phyloP scores from a whole-genome alignment of 345 rosid species.

The Litchi chinensis region DNA sequence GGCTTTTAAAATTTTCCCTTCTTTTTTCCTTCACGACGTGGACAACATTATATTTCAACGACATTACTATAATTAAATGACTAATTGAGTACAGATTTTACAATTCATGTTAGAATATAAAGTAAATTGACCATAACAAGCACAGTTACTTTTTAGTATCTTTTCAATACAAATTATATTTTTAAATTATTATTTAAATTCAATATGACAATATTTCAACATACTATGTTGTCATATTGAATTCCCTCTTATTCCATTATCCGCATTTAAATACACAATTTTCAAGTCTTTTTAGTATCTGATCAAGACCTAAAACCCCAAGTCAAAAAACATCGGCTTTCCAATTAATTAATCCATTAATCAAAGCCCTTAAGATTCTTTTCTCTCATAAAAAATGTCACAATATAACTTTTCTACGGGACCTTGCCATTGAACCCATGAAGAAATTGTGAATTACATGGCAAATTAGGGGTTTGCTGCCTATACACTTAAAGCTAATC shows the following conservation, averaged over 20 bases:
- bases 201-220: too few species aligned
- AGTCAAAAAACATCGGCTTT: slow-evolving; percentile 17
- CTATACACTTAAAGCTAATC: slow-evolving; percentile 11
- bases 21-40: too few species aligned
- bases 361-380: not conserved
- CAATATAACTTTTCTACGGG: not conserved
- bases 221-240: not conserved
- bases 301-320: not conserved
- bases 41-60: too few species aligned
- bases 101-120: too few species aligned
- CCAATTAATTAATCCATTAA: not conserved
- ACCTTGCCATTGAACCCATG: not conserved
- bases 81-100: not conserved
- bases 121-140: not conserved
- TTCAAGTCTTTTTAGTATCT: not conserved
- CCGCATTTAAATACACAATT: not conserved
- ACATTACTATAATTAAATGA: too few species aligned
- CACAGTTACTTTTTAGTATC: too few species aligned
- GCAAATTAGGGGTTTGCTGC: slow-evolving; percentile 6
- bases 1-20: too few species aligned
- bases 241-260: too few species aligned
- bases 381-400: not conserved
- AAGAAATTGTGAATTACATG: slow-evolving; percentile 15
- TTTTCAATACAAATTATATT: not conserved
- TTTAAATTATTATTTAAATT: too few species aligned